Evolutionary conservation across 352 stramenopile species (phyloP).

Genomic region (Pythium myriotylum): DNA sequence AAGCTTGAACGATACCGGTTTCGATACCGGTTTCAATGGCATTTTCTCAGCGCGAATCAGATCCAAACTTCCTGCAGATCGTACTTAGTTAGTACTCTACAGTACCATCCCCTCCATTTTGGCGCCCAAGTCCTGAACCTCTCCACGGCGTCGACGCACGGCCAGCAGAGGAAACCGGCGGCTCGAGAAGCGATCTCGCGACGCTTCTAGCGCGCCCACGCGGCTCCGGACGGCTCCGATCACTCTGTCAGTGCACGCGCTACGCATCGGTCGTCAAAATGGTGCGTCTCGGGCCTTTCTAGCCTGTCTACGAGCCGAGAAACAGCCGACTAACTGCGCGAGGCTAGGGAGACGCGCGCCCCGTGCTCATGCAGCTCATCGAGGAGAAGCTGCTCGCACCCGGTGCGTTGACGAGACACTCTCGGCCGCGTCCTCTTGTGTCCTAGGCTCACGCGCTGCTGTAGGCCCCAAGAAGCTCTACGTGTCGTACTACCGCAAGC

Average conservation of each 20-base stretch:
- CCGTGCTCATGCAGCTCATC: constrained; percentile 67
- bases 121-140: constrained; percentile 12
- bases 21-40: too few species aligned
- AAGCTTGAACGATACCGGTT: too few species aligned
- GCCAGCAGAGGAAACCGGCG: constrained; percentile 10
- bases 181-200: not conserved
- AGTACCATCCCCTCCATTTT: constrained; percentile 12
- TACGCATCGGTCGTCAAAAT: constrained; percentile 6
- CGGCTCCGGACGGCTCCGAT: not conserved
- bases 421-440: not conserved
- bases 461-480: constrained; percentile 72
- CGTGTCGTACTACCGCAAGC: constrained; percentile 83
- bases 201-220: not conserved
- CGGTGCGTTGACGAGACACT: too few species aligned
- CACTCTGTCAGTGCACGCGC: not conserved
- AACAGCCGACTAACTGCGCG: constrained; percentile 1
- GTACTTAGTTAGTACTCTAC: constrained; percentile 8
- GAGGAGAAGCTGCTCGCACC: constrained; percentile 65
- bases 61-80: constrained; percentile 2
- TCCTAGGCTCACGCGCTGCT: constrained; percentile 2
- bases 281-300: constrained; percentile 4
- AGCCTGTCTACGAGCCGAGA: not conserved
- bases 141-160: constrained; percentile 16
- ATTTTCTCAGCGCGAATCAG: not conserved
- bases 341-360: constrained; percentile 57